Percentiles rank a stretch among this genome's conserved stretches.
Evolutionary conservation across 179 eudicot species (phyloP).

Genomic region (Amaranthus tricolor): DNA sequence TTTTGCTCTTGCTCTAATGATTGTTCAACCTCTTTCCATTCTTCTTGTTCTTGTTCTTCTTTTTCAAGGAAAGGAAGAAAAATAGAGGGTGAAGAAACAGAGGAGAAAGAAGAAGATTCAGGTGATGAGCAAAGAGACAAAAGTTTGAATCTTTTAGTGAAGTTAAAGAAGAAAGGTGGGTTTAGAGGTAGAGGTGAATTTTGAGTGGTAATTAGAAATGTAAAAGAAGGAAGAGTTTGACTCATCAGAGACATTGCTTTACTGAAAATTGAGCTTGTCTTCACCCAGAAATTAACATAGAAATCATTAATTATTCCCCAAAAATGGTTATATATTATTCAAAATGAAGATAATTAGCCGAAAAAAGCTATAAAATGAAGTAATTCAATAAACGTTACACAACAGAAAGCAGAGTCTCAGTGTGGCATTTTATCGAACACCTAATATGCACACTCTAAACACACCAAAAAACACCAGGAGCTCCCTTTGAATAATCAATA

Average conservation of each 20-base stretch:
- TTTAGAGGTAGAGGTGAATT: conserved; percentile 11
- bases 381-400: background rate
- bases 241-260: conserved; percentile 18
- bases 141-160: conserved; percentile 24
- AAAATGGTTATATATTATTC: background rate
- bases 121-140: conserved; percentile 28
- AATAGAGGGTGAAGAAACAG: conserved; percentile 33
- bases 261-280: conserved; percentile 6
- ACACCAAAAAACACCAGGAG: background rate
- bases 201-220: conserved; percentile 7
- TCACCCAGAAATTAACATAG: background rate
- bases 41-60: conserved; percentile 22
- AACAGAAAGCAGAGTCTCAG: background rate
- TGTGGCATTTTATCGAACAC: conserved; percentile 28
- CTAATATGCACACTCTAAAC: conserved; percentile 16
- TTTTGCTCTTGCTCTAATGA: conserved; percentile 22
- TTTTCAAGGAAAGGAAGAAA: conserved; percentile 66
- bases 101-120: conserved; percentile 22
- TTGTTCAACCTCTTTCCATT: conserved; percentile 22
- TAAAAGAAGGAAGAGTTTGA: conserved; percentile 9
- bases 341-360: no score
- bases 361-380: background rate
- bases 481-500: no score
- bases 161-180: conserved; percentile 7
- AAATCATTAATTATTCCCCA: background rate